phyloP scores from a whole-genome alignment of 2,329 filamentous ascomycete genomes.

The Colletotrichum karsti region DNA sequence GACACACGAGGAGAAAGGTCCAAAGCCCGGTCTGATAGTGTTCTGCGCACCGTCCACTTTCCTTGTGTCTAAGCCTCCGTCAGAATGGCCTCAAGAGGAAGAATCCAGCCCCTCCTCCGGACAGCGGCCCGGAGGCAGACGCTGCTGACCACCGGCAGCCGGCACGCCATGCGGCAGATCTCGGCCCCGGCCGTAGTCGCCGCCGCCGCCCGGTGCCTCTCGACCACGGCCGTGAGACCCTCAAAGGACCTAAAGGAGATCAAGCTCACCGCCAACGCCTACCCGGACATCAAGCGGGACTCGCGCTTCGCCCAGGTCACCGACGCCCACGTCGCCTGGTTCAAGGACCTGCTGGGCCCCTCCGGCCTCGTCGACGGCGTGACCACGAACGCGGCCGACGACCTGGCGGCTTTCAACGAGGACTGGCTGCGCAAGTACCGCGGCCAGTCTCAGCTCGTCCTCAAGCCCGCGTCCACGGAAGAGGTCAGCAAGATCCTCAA shows the following conservation, averaged over 20 bases:
- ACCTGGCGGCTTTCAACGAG: conserved; percentile 91
- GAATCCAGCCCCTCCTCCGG: conserved; percentile 29
- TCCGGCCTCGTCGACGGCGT: conserved; percentile 88
- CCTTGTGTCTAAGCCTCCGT: not conserved
- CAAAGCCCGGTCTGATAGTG: not conserved
- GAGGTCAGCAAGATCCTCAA: conserved; percentile 90
- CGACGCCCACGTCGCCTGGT: conserved; percentile 81
- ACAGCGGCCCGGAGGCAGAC: conserved; percentile 29
- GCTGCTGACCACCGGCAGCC: conserved; percentile 17
- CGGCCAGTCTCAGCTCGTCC: conserved; percentile 85
- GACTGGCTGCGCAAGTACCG: conserved; percentile 99
- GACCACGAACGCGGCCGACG: conserved; percentile 75
- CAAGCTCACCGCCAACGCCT: conserved; percentile 86
- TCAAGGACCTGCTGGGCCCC: conserved; percentile 82
- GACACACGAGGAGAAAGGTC: not conserved
- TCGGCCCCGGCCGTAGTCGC: conserved; percentile 17
- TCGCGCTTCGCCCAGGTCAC: conserved; percentile 78
- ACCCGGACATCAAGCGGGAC: conserved; percentile 85
- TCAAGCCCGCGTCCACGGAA: conserved; percentile 85
- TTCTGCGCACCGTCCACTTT: not conserved
- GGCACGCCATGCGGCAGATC: conserved; percentile 16
- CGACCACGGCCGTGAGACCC: conserved; percentile 22
- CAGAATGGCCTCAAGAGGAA: conserved; percentile 31
- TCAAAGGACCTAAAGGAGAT: conserved; percentile 29
- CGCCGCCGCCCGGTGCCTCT: conserved; percentile 10